Evolutionary conservation across 2,329 filamentous ascomycete genomes (phyloP), one percentile per base, ranked within the genome.

Genomic region (Botrytis fragariae): DNA sequence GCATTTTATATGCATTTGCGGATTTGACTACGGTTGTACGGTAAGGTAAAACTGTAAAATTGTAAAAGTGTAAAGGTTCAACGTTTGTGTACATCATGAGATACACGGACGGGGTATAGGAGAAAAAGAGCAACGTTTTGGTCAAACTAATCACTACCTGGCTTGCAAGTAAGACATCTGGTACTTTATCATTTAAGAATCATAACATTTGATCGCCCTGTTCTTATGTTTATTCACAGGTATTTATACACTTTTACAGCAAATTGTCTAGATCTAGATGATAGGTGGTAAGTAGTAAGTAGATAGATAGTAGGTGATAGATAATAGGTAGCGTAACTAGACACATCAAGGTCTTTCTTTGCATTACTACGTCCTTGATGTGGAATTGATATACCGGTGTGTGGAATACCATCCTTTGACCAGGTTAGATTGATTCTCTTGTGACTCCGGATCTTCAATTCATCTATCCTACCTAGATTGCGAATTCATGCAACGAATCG

Each of bases 401-500:
- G 25, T n/a, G n/a, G 12, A 14, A n/a, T 51, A 6, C 4, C 48
- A 51, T 14, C n/a, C 22, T 51, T 14, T 12, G 22, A 6, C 22
- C 48, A 39, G 5, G 12, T 61, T 9, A 5, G 25, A 29, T 29
- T 29, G 51, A 12, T 14, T 16, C n/a, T 18, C 51, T 54, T n/a
- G 29, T 29, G 1, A 54, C 14, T 16, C 22, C n/a, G n/a, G n/a
- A n/a, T n/a, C 48, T 51, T 51, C 48, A 51, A 6, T n/a, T 61
- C 32, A 39, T 22, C 37, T 16, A 39, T 39, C 22, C 22, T n/a
- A 29, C 20, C 25, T 14, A 51, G 32, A 69, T 69, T 69, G 48
- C 48, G 57, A 37, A 69, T 57, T 69, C 65, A 69, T 69, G 65
- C 48, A 16, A 69, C 10, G 8, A 42, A 57, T 35, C 20, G 65